phyloP scores from a whole-genome alignment of 108 stramenopile species.

The Cyclotella atomus region DNA sequence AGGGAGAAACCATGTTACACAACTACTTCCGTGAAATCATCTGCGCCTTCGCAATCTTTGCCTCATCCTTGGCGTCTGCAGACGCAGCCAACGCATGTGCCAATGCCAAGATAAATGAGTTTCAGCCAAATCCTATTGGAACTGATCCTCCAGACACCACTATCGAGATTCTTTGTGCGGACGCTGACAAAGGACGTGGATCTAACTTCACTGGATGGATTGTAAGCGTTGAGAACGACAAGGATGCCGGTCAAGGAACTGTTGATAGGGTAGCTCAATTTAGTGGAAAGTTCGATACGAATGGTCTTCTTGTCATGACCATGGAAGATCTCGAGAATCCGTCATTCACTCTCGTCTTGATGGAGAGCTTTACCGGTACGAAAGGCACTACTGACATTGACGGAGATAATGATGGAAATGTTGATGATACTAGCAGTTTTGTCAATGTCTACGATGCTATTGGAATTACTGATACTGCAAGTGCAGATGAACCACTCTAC shows the following conservation, averaged over 20 bases:
- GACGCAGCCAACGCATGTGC: not conserved
- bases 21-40: not conserved
- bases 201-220: constrained; percentile 2
- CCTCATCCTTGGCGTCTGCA: not conserved
- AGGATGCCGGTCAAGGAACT: not conserved
- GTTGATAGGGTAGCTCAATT: not conserved
- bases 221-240: constrained; percentile 9
- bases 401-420: not conserved
- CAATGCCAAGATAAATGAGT: constrained; percentile 3
- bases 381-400: constrained; percentile 4
- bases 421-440: not conserved
- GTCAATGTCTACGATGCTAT: constrained; percentile 12
- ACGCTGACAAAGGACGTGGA: not conserved
- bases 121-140: constrained; percentile 8
- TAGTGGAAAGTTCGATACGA: constrained; percentile 4
- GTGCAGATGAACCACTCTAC: not conserved
- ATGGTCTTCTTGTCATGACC: not conserved
- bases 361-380: constrained; percentile 7
- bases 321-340: constrained; percentile 10
- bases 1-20: not conserved
- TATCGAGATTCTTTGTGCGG: constrained; percentile 5
- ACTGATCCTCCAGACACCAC: not conserved
- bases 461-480: constrained; percentile 2
- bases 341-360: constrained; percentile 7
- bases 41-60: not conserved